phyloP scores from a whole-genome alignment of 2,329 filamentous ascomycete species.

The Lasiodiplodia sp. region DNA sequence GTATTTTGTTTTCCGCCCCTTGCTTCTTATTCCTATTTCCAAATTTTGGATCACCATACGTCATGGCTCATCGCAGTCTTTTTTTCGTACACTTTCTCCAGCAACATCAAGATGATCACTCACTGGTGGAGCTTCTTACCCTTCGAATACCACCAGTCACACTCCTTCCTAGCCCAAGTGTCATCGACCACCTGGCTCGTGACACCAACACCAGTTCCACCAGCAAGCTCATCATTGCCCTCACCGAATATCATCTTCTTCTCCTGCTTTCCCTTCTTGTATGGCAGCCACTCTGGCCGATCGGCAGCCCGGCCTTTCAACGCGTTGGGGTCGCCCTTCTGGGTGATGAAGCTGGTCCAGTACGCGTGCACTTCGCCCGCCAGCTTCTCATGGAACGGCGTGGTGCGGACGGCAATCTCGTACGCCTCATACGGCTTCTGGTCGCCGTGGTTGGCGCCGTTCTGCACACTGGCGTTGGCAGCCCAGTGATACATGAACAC shows the following conservation, averaged over 20 bases:
- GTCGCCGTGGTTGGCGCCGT: constrained; percentile 45
- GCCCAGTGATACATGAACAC: constrained; percentile 70
- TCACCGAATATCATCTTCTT: constrained; percentile 62
- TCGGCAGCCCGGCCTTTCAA: constrained; percentile 35
- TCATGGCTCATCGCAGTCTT: not conserved
- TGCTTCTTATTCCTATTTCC: not conserved
- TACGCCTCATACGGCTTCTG: constrained; percentile 46
- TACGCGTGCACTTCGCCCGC: constrained; percentile 43
- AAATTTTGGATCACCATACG: not conserved
- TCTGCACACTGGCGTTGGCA: constrained; percentile 50
- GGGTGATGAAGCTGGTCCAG: constrained; percentile 42
- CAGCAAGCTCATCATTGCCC: constrained; percentile 64
- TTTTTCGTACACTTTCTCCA: not conserved
- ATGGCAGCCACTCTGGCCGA: constrained; percentile 38
- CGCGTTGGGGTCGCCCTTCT: constrained; percentile 41
- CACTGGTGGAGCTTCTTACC: constrained; percentile 42
- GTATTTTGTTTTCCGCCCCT: not conserved
- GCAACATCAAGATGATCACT: not conserved
- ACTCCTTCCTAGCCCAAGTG: constrained; percentile 57
- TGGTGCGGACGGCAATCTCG: constrained; percentile 37
- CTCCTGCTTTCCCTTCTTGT: constrained; percentile 31
- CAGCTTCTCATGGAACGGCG: constrained; percentile 40
- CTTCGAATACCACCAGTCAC: constrained; percentile 68
- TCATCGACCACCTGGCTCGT: constrained; percentile 55
- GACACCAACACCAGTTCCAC: constrained; percentile 48